phyloP scores from a whole-genome alignment of 352 stramenopile genomes.

The Globisporangium paddicum region DNA sequence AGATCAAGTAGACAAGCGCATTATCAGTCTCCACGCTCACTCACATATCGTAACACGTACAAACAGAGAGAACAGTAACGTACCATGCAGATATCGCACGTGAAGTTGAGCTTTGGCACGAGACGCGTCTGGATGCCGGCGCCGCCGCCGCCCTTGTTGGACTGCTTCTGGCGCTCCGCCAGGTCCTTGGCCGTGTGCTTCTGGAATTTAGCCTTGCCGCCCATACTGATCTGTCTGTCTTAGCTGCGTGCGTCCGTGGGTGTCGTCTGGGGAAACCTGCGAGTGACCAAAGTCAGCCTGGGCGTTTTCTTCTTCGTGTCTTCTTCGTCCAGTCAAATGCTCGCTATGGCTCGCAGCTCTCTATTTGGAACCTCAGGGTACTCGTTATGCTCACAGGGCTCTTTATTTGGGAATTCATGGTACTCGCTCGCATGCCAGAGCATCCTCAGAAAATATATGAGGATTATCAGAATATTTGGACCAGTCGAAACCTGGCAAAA shows the following conservation, averaged over 20 bases:
- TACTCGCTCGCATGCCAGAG: no score
- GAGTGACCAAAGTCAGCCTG: neutral
- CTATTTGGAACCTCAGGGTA: no score
- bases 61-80: slow-evolving; percentile 1
- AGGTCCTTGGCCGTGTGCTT: slow-evolving; percentile 74
- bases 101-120: slow-evolving; percentile 60
- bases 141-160: slow-evolving; percentile 60
- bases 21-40: neutral
- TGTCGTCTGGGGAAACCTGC: slow-evolving; percentile 1
- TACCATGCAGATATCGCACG: slow-evolving; percentile 67
- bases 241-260: no score
- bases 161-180: slow-evolving; percentile 32
- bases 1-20: neutral
- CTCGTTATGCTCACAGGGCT: no score
- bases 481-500: no score
- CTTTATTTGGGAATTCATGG: no score
- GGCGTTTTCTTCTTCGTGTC: slow-evolving; percentile 3
- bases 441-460: no score
- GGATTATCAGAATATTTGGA: no score
- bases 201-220: slow-evolving; percentile 74
- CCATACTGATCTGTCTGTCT: slow-evolving; percentile 27
- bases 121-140: slow-evolving; percentile 28
- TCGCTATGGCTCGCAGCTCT: no score
- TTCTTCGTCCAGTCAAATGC: neutral
- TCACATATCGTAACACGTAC: neutral